Conservation (phyloP, 2,329 filamentous ascomycete species). For the Sporothrix globosa region DNA sequence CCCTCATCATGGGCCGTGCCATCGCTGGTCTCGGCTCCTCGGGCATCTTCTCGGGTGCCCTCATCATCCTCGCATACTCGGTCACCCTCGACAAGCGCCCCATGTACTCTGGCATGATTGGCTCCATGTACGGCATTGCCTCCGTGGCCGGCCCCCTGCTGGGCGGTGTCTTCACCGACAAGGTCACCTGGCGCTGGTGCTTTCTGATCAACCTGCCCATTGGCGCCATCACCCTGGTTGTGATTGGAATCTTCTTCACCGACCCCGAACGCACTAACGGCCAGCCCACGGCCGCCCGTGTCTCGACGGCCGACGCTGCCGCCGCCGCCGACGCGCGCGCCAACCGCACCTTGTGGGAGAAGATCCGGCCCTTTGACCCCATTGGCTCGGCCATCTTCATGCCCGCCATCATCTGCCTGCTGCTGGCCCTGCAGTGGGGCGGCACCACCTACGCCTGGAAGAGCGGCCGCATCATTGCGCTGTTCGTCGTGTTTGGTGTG, state of each 20-base stretch:
- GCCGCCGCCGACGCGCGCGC: neutral
- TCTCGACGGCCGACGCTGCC: neutral
- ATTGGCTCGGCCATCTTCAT: slow-evolving; percentile 35
- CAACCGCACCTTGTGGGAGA: slow-evolving; percentile 36
- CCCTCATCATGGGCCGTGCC: slow-evolving; percentile 39
- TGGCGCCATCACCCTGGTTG: slow-evolving; percentile 38
- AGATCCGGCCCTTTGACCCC: slow-evolving; percentile 33
- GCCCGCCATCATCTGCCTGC: slow-evolving; percentile 47
- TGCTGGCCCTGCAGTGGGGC: slow-evolving; percentile 53
- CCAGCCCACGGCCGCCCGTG: slow-evolving; percentile 1
- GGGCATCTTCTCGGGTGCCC: slow-evolving; percentile 46
- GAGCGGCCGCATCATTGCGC: slow-evolving; percentile 43
- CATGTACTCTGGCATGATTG: slow-evolving; percentile 43
- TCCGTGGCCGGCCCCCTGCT: slow-evolving; percentile 38
- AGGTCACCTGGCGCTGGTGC: slow-evolving; percentile 43
- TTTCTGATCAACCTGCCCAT: slow-evolving; percentile 44
- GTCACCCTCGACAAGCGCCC: slow-evolving; percentile 37
- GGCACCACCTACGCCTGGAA: slow-evolving; percentile 39
- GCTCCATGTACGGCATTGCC: slow-evolving; percentile 50
- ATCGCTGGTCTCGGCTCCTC: slow-evolving; percentile 43
- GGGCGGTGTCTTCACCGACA: slow-evolving; percentile 39
- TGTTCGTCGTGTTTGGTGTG: slow-evolving; percentile 45
- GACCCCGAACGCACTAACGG: slow-evolving; percentile 32
- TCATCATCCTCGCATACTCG: slow-evolving; percentile 43
- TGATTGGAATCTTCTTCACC: slow-evolving; percentile 36